Evolutionary conservation across 129 eudicot genomes (phyloP), one percentile per base, ranked within the genome.

Genomic region (Pseudognaphalium luteoalbum): DNA sequence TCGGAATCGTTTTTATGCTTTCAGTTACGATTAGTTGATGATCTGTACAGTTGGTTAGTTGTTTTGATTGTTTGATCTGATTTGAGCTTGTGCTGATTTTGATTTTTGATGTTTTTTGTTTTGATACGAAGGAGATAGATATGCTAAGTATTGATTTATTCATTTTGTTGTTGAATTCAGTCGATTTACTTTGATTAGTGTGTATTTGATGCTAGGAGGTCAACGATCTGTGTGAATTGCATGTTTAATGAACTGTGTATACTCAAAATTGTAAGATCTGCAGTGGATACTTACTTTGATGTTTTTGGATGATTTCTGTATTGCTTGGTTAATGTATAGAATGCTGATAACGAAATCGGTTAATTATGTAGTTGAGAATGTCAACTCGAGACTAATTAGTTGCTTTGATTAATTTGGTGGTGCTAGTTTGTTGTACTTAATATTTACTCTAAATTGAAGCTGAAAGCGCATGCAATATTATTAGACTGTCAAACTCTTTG

Each of bases 161-260:
- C 52, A 10, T 12, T 44, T 44, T 44, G 12, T 51, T 14, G 7
- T 51, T 50, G 16, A 39, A 70, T 51, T 50, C 10, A 60, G 39
- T 73, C 59, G 3, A 29, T 59, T 17, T 59, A 33, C 64, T 17
- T 73, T 61, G 17, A 41, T 73, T 58, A 35, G 57, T 73, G 66
- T 56, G 34, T 2, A 21, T 22, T 56, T 11, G 16, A 11, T 44
- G 15, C 1, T 2, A 12, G 19, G 33, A 33, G 52, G 57, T 72
- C 77, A 37, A 56, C 58, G 39, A 47, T 74, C 69, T 60, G 37
- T 73, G 57, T 56, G 12, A 33, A 8, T 4, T 50, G 76, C 76
- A 19, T 72, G 66, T 29, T 59, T 37, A 56, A 35, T 59, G 8
- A 17, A 21, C 70, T 16, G 44, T 74, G 8, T 41, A 29, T 74